Conservation (phyloP, 306 rosid species). For the Arachis stenosperma region DNA sequence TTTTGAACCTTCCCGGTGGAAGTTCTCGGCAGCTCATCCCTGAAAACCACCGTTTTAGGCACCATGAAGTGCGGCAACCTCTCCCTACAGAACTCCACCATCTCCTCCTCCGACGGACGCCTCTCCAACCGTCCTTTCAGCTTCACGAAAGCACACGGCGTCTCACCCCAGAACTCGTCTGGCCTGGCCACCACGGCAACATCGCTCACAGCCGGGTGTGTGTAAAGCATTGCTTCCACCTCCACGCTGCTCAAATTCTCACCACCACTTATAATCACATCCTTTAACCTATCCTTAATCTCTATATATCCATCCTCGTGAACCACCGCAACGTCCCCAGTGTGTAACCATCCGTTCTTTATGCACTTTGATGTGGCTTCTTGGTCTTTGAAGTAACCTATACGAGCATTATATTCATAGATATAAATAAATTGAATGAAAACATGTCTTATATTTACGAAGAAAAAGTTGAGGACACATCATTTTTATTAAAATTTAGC, state of each 20-base stretch:
- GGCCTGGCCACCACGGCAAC: constrained; percentile 75
- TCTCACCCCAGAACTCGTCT: constrained; percentile 71
- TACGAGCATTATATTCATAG: constrained; percentile 23
- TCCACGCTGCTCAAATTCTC: constrained; percentile 76
- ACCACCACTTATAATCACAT: constrained; percentile 70
- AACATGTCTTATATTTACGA: too few species aligned
- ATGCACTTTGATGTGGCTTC: constrained; percentile 43
- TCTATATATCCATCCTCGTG: constrained; percentile 66
- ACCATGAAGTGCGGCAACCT: constrained; percentile 72
- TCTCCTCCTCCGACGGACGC: constrained; percentile 55
- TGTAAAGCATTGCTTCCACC: constrained; percentile 67
- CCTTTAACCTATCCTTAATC: constrained; percentile 66
- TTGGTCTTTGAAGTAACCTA: constrained; percentile 60
- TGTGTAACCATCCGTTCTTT: constrained; percentile 61
- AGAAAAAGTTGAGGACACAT: too few species aligned
- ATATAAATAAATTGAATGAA: too few species aligned
- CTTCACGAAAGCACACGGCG: constrained; percentile 69
- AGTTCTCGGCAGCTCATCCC: constrained; percentile 64
- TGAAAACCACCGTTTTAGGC: constrained; percentile 75
- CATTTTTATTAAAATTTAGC: too few species aligned
- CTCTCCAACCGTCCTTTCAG: constrained; percentile 37
- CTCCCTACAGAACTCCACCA: constrained; percentile 54
- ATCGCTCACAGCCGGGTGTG: constrained; percentile 50
- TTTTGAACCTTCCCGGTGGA: constrained; percentile 72
- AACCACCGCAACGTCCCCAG: constrained; percentile 62